These are phyloP conservation scores for Cardamine chenopodiifolia DNA, from an alignment of 345 rosid genomes.

Conservation along the genomic window DNA sequence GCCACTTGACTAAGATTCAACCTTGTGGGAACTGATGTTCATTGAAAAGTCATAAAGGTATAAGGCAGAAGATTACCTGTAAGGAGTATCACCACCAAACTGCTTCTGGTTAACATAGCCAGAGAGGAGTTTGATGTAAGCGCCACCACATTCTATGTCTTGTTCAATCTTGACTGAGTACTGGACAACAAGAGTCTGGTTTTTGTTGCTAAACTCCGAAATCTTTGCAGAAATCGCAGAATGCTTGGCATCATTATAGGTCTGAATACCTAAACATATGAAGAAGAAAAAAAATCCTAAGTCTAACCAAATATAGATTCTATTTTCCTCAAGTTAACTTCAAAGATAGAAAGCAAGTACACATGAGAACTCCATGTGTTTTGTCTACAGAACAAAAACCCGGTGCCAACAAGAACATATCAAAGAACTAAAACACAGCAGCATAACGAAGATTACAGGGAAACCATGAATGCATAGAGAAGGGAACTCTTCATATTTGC, in stretches of 20 bases:
- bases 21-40: neutral
- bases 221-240: conserved; percentile 89
- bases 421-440: conserved; percentile 8
- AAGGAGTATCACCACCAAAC: conserved; percentile 99
- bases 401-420: neutral
- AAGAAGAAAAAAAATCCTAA: neutral
- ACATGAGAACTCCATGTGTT: conserved; percentile 2
- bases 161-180: conserved; percentile 86
- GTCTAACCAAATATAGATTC: neutral
- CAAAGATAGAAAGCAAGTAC: conserved; percentile 20
- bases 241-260: conserved; percentile 80
- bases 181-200: conserved; percentile 82
- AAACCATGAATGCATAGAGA: conserved; percentile 9
- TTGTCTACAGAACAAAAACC: neutral
- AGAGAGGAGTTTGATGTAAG: conserved; percentile 92
- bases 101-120: conserved; percentile 95
- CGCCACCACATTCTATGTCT: conserved; percentile 97
- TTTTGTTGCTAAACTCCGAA: conserved; percentile 83
- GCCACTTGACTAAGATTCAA: neutral
- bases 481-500: neutral
- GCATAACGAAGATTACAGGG: conserved; percentile 9
- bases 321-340: neutral
- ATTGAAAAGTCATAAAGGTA: neutral
- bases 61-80: conserved; percentile 54
- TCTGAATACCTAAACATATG: conserved; percentile 71